Evolutionary conservation across 2,329 filamentous ascomycete species (phyloP), one percentile per base, ranked within the genome.

Genomic region (Pleomassaria siparia): DNA sequence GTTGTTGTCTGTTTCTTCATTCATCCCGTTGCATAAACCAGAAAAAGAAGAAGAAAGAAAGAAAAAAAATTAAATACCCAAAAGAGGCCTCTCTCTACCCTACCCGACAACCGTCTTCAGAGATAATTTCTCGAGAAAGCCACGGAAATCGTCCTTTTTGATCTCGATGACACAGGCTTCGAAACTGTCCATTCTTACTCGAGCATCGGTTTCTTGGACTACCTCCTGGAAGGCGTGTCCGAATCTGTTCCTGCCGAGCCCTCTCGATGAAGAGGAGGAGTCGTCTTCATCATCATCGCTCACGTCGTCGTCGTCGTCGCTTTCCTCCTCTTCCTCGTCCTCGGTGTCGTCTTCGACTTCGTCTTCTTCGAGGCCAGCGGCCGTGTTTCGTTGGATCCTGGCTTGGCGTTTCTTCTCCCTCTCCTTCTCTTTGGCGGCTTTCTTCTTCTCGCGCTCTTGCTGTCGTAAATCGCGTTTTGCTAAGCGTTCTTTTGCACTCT

Each of bases 151-250:
- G 67, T 97, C 94, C 76, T 96, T 96, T 73, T 86, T 86, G n/a
- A 99, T 92, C 70, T 99, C 94, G 39, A 97, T 91, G 7, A 97
- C 94, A 63, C 90, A 95, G 69, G 96, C 89, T 72, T 99, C 94
- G 64, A 99, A 99, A 70, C 89, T 95, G 72, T 99, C 94, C 66
- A 96, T 95, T 50, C 91, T 79, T 16, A 97, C 91, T 13, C 91
- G 76, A 0, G 92, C 89, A 49, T 86, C 94, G 13, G 92, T 97
- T 76, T 96, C 90, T 43, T 87, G 83, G 2, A 96, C 88, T 0
- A 97, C 94, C 64, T 96, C 91, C 68, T 96, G 91, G 70, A 99
- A 99, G 2, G 94, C 92, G 61, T 87, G 91, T 7, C 94, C 94
- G 64, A 99, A 99, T 41, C 88, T 84, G 72, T 97, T 99, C 43